Evolutionary conservation across 176 grass and related monocot species (phyloP).

Genomic region (Metroxylon sagu): DNA sequence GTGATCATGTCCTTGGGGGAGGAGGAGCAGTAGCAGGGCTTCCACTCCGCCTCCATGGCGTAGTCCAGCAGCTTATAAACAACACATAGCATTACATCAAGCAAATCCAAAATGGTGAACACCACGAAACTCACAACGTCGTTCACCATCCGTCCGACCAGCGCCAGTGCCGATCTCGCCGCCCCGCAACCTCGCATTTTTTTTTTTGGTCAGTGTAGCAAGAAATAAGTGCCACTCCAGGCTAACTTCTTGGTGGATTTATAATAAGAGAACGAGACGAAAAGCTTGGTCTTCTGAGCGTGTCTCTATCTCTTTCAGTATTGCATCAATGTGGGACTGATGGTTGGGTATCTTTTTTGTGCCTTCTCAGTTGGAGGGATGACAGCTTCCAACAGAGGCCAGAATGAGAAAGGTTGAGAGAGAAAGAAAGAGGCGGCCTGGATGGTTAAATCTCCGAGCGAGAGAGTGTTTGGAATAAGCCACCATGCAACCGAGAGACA

Average conservation of each 20-base stretch:
- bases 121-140: conserved; percentile 68
- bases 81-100: conserved; percentile 63
- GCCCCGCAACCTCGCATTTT: conserved; percentile 5
- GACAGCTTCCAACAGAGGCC: too few species aligned
- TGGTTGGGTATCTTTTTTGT: too few species aligned
- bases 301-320: too few species aligned
- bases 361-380: too few species aligned
- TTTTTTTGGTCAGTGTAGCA: not conserved
- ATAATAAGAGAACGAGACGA: too few species aligned
- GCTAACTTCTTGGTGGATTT: too few species aligned
- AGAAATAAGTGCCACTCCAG: too few species aligned
- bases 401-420: too few species aligned
- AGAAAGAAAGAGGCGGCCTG: conserved; percentile 4
- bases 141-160: conserved; percentile 44
- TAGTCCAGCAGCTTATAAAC: conserved; percentile 78
- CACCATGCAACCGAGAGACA: too few species aligned
- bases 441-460: not conserved
- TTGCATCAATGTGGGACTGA: too few species aligned
- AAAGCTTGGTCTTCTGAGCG: too few species aligned
- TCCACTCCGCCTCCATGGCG: conserved; percentile 62
- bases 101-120: conserved; percentile 65
- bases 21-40: conserved; percentile 88
- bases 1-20: conserved; percentile 23
- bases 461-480: too few species aligned
- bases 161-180: conserved; percentile 35